Evolutionary conservation across 2,329 filamentous ascomycete species (phyloP).

Genomic region (Oidium heveae): DNA sequence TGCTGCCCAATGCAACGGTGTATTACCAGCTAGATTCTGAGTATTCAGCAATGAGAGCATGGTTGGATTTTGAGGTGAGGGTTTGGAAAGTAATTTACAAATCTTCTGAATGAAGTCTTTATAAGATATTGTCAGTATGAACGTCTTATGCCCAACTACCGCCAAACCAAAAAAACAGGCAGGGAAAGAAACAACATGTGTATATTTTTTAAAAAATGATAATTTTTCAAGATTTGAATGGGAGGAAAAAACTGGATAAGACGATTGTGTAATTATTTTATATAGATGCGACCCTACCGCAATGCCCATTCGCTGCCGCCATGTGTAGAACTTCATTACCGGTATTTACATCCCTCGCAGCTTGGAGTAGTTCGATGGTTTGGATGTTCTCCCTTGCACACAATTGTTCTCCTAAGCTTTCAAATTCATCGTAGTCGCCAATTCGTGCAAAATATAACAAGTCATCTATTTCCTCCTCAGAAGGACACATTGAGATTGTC

Average conservation of each 20-base stretch:
- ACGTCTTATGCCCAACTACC: background rate
- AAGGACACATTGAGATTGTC: conserved; percentile 18
- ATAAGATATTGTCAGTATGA: background rate
- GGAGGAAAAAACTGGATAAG: background rate
- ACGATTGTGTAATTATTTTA: too few species aligned
- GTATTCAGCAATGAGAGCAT: conserved; percentile 32
- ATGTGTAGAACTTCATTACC: conserved; percentile 70
- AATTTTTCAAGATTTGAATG: too few species aligned
- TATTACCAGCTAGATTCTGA: conserved; percentile 66
- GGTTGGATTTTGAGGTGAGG: conserved; percentile 9
- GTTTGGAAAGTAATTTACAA: conserved; percentile 17
- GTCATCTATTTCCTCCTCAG: conserved; percentile 70
- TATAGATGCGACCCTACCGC: conserved; percentile 26
- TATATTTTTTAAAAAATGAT: too few species aligned
- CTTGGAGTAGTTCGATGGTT: conserved; percentile 37
- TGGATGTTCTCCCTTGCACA: conserved; percentile 32
- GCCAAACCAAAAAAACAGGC: too few species aligned
- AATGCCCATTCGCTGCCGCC: conserved; percentile 72
- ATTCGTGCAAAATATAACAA: conserved; percentile 66
- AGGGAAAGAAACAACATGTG: too few species aligned
- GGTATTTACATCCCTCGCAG: conserved; percentile 47
- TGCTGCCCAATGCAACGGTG: conserved; percentile 79
- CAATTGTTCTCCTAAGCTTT: conserved; percentile 29
- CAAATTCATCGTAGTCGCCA: conserved; percentile 49
- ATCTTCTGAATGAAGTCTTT: conserved; percentile 22